A percentile compares a stretch with the other conserved stretches of the same genome.
Conservation (phyloP, 768 basidiomycete genomes). For the Collybiopsis luxurians region DNA sequence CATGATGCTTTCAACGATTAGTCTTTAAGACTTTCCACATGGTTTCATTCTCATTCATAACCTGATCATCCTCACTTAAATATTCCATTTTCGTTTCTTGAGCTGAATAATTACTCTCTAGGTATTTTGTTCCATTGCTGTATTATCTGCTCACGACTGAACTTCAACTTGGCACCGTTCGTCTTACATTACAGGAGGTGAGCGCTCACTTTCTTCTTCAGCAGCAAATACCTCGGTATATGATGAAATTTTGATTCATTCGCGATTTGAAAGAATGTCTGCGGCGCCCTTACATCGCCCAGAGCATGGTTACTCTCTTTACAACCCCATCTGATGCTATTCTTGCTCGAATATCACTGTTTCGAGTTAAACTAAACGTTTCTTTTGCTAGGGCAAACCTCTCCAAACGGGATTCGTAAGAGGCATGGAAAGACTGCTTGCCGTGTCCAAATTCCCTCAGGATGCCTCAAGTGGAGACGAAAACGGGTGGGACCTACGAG, state of each 20-base stretch:
- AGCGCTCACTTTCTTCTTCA: slow-evolving; percentile 19
- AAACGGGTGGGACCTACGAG: neutral
- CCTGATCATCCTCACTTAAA: slow-evolving; percentile 9
- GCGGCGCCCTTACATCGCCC: slow-evolving; percentile 60
- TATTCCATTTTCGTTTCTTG: slow-evolving; percentile 8
- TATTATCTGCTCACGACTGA: neutral
- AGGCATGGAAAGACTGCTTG: slow-evolving; percentile 82
- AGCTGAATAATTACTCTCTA: slow-evolving; percentile 8
- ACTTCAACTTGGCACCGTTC: neutral
- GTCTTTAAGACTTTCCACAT: slow-evolving; percentile 85
- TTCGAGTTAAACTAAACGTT: neutral
- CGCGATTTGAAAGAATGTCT: slow-evolving; percentile 61
- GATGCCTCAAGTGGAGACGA: slow-evolving; percentile 7
- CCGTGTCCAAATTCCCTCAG: slow-evolving; percentile 34
- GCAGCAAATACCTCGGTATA: neutral
- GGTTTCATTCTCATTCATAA: slow-evolving; percentile 51
- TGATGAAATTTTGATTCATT: slow-evolving; percentile 67
- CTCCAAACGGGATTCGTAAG: slow-evolving; percentile 77
- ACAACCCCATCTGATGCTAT: slow-evolving; percentile 69
- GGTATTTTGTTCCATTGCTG: neutral
- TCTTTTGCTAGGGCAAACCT: slow-evolving; percentile 46
- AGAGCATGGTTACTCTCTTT: slow-evolving; percentile 56
- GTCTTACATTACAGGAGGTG: slow-evolving; percentile 32
- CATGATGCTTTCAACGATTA: slow-evolving; percentile 80
- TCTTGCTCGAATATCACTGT: slow-evolving; percentile 5